Base-by-base conservation (phyloP, 2,329 filamentous ascomycete species). In the Alternaria postmessia region DNA sequence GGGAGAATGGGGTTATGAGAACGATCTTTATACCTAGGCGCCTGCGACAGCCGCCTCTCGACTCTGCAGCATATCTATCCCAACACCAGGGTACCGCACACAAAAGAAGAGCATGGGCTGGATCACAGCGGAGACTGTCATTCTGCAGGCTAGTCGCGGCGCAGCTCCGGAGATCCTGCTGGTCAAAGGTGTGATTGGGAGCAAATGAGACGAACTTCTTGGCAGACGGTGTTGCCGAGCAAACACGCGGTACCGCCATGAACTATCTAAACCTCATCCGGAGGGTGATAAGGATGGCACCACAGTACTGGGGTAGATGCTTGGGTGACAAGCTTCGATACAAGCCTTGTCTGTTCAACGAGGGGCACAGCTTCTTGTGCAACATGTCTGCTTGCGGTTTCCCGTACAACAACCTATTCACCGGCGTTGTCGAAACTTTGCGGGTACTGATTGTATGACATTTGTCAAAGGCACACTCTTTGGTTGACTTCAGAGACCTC, bases 21-120 rank as follows among this genome's bases (percentile, higher is more conserved):
- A 59, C 47, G 47, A 51, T 58, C 62, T 75, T 75, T 75, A 75
- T 70, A 70, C 69, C 59, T 48, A 46, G 48, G 36, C 56, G 36
- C 51, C 46, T 39, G 20, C 54, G 58, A 58, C 59, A 55, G 61
- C 61, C 62, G 59, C 57, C 64, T 61, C 43, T 54, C 63, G 56
- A 48, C 30, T 51, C 55, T 51, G 63, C 62, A 61, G 56, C 69
- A 7, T 32, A 39, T 34, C 18, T 46, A 8, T 46, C 22, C 43
- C 52, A 51, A 16, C 32, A 30, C 30, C 16, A 20, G 26, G 20
- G 47, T 36, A 49, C 38, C 43, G 24, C 22, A n/a, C 39, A 44
- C 44, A 32, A 48, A 46, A 55, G 30, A n/a, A 58, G 38, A 28
- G 22, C 24, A 34, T 42, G 44, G 42, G 34, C 59, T 42, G 39